A percentile compares a stretch with the other conserved stretches of the same genome.
phyloP scores from a whole-genome alignment of 441 rosid genomes.

The Populus hybrid region DNA sequence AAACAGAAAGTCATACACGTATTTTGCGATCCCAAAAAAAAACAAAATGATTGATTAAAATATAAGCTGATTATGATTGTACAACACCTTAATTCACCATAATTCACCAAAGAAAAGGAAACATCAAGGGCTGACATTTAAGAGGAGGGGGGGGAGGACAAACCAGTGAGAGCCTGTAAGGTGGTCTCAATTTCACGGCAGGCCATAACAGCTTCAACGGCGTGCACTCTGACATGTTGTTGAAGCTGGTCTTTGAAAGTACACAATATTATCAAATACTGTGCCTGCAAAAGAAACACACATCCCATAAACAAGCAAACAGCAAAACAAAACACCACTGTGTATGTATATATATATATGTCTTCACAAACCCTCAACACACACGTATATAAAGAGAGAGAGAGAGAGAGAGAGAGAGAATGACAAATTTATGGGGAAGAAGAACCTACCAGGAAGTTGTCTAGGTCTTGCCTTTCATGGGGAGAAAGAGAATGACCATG shows the following conservation, averaged over 20 bases:
- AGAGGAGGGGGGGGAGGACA: slow-evolving; percentile 6
- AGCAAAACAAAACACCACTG: background rate
- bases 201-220: slow-evolving; percentile 97
- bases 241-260: slow-evolving; percentile 95
- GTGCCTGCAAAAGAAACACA: slow-evolving; percentile 49
- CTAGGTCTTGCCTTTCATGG: slow-evolving; percentile 84
- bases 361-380: background rate
- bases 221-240: slow-evolving; percentile 96
- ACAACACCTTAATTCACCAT: background rate
- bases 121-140: background rate
- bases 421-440: background rate
- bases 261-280: slow-evolving; percentile 80
- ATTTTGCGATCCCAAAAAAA: background rate
- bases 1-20: background rate
- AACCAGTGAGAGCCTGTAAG: slow-evolving; percentile 92
- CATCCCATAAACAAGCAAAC: slow-evolving; percentile 6
- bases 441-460: slow-evolving; percentile 70
- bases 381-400: background rate
- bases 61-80: slow-evolving; percentile 5
- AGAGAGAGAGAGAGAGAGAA: background rate
- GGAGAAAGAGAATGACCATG: slow-evolving; percentile 43
- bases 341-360: too few relatives aligned
- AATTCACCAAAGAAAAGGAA: background rate
- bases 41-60: background rate
- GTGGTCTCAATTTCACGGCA: slow-evolving; percentile 92